A percentile compares a stretch with the other conserved stretches of the same genome.
Evolutionary conservation across 202 grass and related monocot species (phyloP).

Genomic region (Digitaria exilis): DNA sequence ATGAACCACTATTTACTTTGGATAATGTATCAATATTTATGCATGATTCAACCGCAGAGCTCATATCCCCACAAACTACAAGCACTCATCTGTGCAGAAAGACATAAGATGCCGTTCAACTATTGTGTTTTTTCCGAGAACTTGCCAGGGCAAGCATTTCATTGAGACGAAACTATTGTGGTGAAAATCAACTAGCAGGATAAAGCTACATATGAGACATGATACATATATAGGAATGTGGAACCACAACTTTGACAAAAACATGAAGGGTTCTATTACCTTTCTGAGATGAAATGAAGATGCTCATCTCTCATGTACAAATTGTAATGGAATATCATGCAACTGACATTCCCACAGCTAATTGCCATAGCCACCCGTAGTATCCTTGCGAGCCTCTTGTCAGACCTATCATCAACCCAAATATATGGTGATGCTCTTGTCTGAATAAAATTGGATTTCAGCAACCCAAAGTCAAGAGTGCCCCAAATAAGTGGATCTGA

Average conservation of each 20-base stretch:
- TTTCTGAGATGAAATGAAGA: conserved; percentile 80
- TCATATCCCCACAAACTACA: neutral
- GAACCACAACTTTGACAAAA: conserved; percentile 11
- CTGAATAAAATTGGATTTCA: conserved; percentile 92
- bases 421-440: conserved; percentile 87
- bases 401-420: conserved; percentile 88
- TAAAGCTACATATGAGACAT: neutral
- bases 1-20: neutral
- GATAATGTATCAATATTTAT: conserved; percentile 6
- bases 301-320: conserved; percentile 98
- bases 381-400: conserved; percentile 75
- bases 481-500: conserved; percentile 96
- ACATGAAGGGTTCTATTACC: conserved; percentile 54
- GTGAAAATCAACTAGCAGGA: neutral
- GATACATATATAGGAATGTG: neutral
- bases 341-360: conserved; percentile 69
- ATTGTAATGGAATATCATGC: conserved; percentile 97
- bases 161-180: neutral
- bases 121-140: neutral
- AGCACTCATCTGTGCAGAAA: neutral
- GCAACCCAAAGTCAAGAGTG: conserved; percentile 78
- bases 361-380: conserved; percentile 76
- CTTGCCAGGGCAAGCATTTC: no score
- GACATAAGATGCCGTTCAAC: neutral
- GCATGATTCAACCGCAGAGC: neutral